These are phyloP conservation scores for Calamus simplicifolius DNA, from an alignment of 176 grass and related monocot genomes.

Conservation along the genomic window DNA sequence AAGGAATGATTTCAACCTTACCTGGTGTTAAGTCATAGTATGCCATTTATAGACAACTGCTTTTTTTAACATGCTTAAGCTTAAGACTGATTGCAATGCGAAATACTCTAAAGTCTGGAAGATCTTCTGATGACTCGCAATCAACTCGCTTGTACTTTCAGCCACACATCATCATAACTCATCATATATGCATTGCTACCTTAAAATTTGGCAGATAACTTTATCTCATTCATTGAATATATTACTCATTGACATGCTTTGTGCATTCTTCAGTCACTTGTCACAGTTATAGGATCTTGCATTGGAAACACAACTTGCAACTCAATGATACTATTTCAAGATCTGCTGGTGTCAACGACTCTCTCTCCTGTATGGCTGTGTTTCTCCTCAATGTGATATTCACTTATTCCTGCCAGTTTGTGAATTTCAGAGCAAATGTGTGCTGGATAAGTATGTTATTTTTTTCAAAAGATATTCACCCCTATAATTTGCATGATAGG, in stretches of 20 bases:
- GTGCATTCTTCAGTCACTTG: slow-evolving; percentile 64
- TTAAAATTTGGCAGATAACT: slow-evolving; percentile 6
- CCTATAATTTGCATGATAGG: slow-evolving; percentile 33
- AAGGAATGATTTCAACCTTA: too few species aligned
- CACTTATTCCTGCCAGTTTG: neutral
- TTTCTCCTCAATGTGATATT: slow-evolving; percentile 20
- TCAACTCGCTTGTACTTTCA: too few species aligned
- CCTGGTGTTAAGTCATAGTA: too few species aligned
- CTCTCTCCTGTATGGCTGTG: slow-evolving; percentile 60
- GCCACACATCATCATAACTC: too few species aligned
- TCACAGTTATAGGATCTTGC: slow-evolving; percentile 68
- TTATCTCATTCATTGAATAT: slow-evolving; percentile 22
- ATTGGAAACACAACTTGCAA: slow-evolving; percentile 49
- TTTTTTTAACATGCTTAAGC: too few species aligned
- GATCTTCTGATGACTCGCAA: too few species aligned
- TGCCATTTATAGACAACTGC: too few species aligned
- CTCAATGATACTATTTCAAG: slow-evolving; percentile 81
- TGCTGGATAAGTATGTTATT: too few species aligned
- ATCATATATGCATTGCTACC: too few species aligned
- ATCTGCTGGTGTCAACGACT: slow-evolving; percentile 87
- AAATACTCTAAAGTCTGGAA: too few species aligned
- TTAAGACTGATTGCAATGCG: too few species aligned
- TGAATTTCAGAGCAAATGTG: too few species aligned
- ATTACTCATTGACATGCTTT: slow-evolving; percentile 37
- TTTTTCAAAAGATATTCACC: neutral